A percentile compares a stretch with the other conserved stretches of the same genome.
Conservation (phyloP, 2,329 filamentous ascomycete species). For the Intubia oerlemansii region DNA sequence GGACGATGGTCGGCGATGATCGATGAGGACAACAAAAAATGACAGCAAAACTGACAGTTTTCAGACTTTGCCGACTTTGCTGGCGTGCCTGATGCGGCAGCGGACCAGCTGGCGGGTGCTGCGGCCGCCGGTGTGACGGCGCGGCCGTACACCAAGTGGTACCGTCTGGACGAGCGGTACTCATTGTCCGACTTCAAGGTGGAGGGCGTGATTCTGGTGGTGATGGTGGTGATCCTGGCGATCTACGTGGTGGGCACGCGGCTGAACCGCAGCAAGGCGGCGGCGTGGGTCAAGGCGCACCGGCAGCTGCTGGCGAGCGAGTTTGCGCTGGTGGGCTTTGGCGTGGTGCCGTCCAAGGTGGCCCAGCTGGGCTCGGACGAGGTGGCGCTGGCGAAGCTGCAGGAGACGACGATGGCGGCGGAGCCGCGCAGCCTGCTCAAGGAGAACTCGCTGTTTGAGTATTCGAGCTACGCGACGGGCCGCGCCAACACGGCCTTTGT, state of each 20-base stretch:
- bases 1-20: too few species aligned
- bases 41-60: too few species aligned
- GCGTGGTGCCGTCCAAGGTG: conserved; percentile 22
- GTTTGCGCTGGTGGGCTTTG: conserved; percentile 74
- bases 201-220: conserved; percentile 61
- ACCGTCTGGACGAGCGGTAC: conserved; percentile 85
- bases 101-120: conserved; percentile 21
- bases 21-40: too few species aligned
- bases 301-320: conserved; percentile 52
- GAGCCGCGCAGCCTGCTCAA: conserved; percentile 41
- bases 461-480: conserved; percentile 69
- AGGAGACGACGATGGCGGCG: conserved; percentile 13
- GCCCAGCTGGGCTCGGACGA: conserved; percentile 28
- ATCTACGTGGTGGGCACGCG: conserved; percentile 66
- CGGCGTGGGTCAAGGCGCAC: conserved; percentile 60
- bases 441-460: conserved; percentile 79
- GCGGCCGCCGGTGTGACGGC: conserved; percentile 24
- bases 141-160: conserved; percentile 80
- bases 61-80: conserved; percentile 90
- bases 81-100: conserved; percentile 43
- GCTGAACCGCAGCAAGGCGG: conserved; percentile 61
- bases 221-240: conserved; percentile 52
- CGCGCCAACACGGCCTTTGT: conserved; percentile 83
- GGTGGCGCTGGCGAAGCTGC: conserved; percentile 39
- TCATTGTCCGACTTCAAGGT: conserved; percentile 58